Base-by-base conservation (phyloP, 495 filamentous ascomycete genomes). In the Hyaloscypha bicolor region DNA sequence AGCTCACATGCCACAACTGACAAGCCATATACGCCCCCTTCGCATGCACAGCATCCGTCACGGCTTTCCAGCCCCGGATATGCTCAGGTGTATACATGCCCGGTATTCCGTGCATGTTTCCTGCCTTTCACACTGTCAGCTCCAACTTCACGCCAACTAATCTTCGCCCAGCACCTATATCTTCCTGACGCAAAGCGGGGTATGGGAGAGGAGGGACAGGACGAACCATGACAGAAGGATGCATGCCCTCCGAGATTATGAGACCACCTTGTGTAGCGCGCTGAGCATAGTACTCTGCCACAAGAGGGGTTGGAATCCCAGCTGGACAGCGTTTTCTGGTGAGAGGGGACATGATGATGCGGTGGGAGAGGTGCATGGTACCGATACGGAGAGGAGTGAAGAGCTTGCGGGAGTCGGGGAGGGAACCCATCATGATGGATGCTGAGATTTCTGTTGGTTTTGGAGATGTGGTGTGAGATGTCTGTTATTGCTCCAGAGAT, bases 281-380 rank as follows among this genome's bases (percentile, higher is more conserved):
- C 64, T 88, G 85, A 0, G 73, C 63, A 75, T 88, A 88, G 73
- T 88, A 86, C n/a, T 85, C 79, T 63, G 76, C 76, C 25, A 69
- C 62, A 2, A 69, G 25, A 14, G 61, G 31, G 2, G 39, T 62
- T 22, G 67, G 67, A 1, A 69, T 39, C 31, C 79, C 79, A 6
- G 39, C 59, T 2, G 55, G 67, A 57, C 79, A 80, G 12, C 85
- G 81, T 63, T 82, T 81, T 39, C 85, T 80, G 37, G 84, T 88
- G 65, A 87, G 63, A 6, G 85, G 85, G 2, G 85, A 84, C 79
- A 86, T 82, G 11, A 82, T 77, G 52, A 87, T 72, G 48, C 85
- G 83, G 71, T 88, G 84, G 25, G 76, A 72, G 55, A 86, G 83
- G n/a, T 74, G 78, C 64, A 84, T 72, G 14, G 58, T 67, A 35